Percentiles rank a stretch among this genome's conserved stretches.
Conservation (phyloP, 75 land plant species). For the Chamaecyparis obtusa region DNA sequence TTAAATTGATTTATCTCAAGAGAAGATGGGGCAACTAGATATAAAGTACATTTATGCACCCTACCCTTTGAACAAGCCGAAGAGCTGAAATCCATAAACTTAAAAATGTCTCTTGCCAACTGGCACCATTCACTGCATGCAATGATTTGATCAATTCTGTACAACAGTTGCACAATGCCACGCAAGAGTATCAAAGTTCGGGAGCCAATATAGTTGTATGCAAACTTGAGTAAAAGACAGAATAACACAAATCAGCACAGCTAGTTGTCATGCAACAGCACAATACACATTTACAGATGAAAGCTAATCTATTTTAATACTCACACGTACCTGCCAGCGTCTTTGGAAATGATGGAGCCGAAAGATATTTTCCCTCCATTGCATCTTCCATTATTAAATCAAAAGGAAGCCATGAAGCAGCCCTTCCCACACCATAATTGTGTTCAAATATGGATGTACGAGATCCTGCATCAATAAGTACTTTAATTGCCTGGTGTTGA, state of each 20-base stretch:
- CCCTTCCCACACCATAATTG: conserved; percentile 38
- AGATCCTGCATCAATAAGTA: conserved; percentile 38
- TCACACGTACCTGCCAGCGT: conserved; percentile 54
- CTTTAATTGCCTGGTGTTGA: conserved; percentile 37
- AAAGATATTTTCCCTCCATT: conserved; percentile 72
- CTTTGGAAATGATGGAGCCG: conserved; percentile 57
- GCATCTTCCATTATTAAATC: conserved; percentile 84
- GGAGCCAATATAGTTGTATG: background rate
- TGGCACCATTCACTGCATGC: conserved; percentile 61
- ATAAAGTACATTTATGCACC: conserved; percentile 4
- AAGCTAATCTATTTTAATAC: background rate
- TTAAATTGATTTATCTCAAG: background rate
- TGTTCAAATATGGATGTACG: conserved; percentile 29
- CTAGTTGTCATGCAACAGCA: background rate
- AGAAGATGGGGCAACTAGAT: background rate
- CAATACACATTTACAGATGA: background rate
- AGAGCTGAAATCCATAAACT: conserved; percentile 83
- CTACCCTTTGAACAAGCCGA: conserved; percentile 76
- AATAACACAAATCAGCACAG: background rate
- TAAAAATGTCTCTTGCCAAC: conserved; percentile 83
- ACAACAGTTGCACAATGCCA: background rate
- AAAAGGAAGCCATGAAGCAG: conserved; percentile 70
- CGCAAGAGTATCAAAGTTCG: background rate
- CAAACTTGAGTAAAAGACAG: background rate
- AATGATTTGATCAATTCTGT: conserved; percentile 66